Percentiles rank a stretch among this genome's conserved stretches.
phyloP scores from a whole-genome alignment of 768 basidiomycete species.

The Termitomyces sp. region DNA sequence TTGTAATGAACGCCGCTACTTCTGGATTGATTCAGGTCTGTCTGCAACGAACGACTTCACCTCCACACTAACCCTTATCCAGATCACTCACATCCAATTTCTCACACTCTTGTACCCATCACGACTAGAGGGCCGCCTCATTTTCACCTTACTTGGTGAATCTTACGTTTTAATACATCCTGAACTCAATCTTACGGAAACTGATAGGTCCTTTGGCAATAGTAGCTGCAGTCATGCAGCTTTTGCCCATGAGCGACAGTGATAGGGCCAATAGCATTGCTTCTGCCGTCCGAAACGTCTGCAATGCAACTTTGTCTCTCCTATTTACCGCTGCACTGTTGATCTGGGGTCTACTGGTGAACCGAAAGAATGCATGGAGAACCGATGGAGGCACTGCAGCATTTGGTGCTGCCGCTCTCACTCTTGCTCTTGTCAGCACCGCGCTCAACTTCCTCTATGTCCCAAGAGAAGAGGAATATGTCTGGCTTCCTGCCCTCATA shows the following conservation, averaged over 20 bases:
- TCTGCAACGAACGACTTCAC: conserved; percentile 5
- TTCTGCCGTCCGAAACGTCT: conserved; percentile 82
- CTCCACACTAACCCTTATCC: background rate
- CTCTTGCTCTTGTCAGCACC: conserved; percentile 79
- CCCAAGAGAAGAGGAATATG: conserved; percentile 72
- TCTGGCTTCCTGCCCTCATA: conserved; percentile 89
- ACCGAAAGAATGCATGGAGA: conserved; percentile 90
- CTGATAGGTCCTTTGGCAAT: conserved; percentile 74
- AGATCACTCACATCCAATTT: conserved; percentile 98
- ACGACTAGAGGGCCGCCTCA: conserved; percentile 77
- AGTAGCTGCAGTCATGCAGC: conserved; percentile 77
- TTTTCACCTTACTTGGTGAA: conserved; percentile 77
- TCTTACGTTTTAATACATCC: conserved; percentile 6
- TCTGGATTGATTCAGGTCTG: conserved; percentile 82
- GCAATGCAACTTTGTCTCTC: conserved; percentile 94
- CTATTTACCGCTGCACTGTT: conserved; percentile 87
- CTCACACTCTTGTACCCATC: conserved; percentile 94
- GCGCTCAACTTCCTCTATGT: conserved; percentile 88
- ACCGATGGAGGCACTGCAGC: conserved; percentile 94
- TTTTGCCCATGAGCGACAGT: conserved; percentile 59
- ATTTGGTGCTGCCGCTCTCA: conserved; percentile 82
- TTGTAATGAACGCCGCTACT: conserved; percentile 81
- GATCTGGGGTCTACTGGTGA: conserved; percentile 91
- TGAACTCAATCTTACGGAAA: background rate
- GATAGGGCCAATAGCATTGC: conserved; percentile 46